Conservation (phyloP, 139 green algal genomes). For the Nannochloris sp. region DNA sequence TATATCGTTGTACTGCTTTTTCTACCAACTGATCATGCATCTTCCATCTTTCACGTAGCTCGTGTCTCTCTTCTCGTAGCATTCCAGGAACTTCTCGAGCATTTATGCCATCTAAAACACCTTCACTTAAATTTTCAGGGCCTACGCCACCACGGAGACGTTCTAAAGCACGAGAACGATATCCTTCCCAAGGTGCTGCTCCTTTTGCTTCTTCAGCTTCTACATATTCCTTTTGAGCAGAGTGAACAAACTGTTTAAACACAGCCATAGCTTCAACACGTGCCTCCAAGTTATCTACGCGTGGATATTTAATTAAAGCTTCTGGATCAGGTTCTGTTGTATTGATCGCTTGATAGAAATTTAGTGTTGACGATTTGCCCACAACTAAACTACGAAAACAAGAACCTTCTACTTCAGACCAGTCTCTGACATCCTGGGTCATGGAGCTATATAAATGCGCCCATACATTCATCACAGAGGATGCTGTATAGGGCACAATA, state of each 20-base stretch:
- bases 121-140: conserved; percentile 15
- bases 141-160: conserved; percentile 21
- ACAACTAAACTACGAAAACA: conserved; percentile 26
- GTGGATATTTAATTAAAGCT: background rate
- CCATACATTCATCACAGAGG: conserved; percentile 25
- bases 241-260: conserved; percentile 29
- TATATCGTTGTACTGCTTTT: background rate
- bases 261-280: conserved; percentile 18
- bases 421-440: conserved; percentile 13
- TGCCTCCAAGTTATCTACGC: background rate
- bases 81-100: conserved; percentile 15
- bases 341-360: conserved; percentile 33
- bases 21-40: background rate
- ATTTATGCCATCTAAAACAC: conserved; percentile 6
- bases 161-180: conserved; percentile 22
- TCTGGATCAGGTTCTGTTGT: background rate
- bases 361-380: conserved; percentile 31
- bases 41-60: background rate
- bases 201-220: background rate
- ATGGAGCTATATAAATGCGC: conserved; percentile 27
- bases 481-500: conserved; percentile 19
- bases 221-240: conserved; percentile 20
- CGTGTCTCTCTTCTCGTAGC: conserved; percentile 15
- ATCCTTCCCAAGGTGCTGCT: conserved; percentile 12
- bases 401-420: conserved; percentile 7